Evolutionary conservation across 2,329 filamentous ascomycete genomes (phyloP), one percentile per base, ranked within the genome.

Genomic region (Aspergillus aculeatinus): DNA sequence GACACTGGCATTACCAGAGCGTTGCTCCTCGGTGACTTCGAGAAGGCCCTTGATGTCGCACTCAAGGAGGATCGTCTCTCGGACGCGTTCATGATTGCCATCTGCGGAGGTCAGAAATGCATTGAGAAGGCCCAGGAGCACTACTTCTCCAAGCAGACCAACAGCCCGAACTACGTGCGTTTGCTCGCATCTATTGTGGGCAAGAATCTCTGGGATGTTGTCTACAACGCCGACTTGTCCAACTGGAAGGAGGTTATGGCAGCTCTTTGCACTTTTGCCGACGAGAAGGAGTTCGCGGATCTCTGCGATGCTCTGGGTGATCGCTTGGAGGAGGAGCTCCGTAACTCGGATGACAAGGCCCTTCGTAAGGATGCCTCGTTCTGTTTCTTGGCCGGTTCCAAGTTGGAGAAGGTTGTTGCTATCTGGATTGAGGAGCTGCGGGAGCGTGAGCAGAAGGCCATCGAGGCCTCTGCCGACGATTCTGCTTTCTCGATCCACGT

Each of bases 221-320:
- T 98, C 7, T 92, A 98, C 79, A 99, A 99, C 71, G 95, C 94
- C 7, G 91, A 97, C 71, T 80, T 99, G 50, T 84, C 85, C 55
- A 90, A 95, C 77, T 99, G 95, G 96, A 98, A 96, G 79, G 95
- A 98, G 77, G 89, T 94, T 3, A 96, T 99, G 90, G 93, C 92
- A 29, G 90, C 93, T 1, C 81, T 99, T 57, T 99, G 95, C 83
- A 98, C 95, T 1, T 99, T 94, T 76, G 95, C 95, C 0, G 89
- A 96, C 64, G 89, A 92, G 49, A 85, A 86, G 44, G 94, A 99
- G 68, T 99, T 99, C 74, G 87, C 94, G 5, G 92, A 97, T 72
- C 87, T 99, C 11, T 99, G 94, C 71, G 95, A 99, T 75, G 91
- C 92, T 31, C 85, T 99, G 23, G 95, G 95, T 67, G 96, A 99